These are phyloP conservation scores for Sideroxylon spinosum DNA, from an alignment of 179 eudicot genomes.

Conservation along the genomic window DNA sequence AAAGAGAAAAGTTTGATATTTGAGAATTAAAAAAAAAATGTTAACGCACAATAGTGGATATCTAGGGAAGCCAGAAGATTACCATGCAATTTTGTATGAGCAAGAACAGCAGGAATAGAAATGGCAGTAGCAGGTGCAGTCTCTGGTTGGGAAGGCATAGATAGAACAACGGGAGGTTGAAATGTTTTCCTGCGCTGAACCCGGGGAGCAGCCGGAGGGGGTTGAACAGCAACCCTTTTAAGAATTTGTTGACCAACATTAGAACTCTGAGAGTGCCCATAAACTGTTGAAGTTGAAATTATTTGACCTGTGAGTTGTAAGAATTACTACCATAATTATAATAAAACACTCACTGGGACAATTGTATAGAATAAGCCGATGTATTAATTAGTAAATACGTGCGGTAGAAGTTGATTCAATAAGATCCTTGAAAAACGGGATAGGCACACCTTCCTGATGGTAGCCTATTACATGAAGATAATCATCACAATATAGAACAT, in stretches of 20 bases:
- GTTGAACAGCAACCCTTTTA: slow-evolving; percentile 29
- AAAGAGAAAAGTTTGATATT: not conserved
- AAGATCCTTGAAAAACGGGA: slow-evolving; percentile 9
- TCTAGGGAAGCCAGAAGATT: not conserved
- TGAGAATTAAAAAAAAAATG: not conserved
- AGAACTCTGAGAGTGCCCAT: slow-evolving; percentile 14
- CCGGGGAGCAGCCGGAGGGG: slow-evolving; percentile 20
- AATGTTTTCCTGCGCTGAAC: slow-evolving; percentile 29
- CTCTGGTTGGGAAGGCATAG: slow-evolving; percentile 7
- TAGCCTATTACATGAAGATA: slow-evolving; percentile 3
- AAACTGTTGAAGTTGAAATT: slow-evolving; percentile 17
- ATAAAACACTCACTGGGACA: slow-evolving; percentile 6
- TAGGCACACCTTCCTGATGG: not conserved
- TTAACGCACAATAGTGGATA: not conserved
- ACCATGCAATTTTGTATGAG: slow-evolving; percentile 33
- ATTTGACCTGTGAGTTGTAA: slow-evolving; percentile 24
- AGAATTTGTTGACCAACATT: slow-evolving; percentile 12
- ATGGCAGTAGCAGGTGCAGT: not conserved
- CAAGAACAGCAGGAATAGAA: slow-evolving; percentile 12
- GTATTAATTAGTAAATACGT: not conserved
- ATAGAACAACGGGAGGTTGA: slow-evolving; percentile 19
- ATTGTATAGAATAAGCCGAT: not conserved
- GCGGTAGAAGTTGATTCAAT: not conserved
- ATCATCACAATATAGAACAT: not conserved
- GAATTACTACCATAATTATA: slow-evolving; percentile 1